Percentiles rank a stretch among this genome's conserved stretches.
phyloP scores from a whole-genome alignment of 805 yeast genomes.

The Sungouiella blattae region DNA sequence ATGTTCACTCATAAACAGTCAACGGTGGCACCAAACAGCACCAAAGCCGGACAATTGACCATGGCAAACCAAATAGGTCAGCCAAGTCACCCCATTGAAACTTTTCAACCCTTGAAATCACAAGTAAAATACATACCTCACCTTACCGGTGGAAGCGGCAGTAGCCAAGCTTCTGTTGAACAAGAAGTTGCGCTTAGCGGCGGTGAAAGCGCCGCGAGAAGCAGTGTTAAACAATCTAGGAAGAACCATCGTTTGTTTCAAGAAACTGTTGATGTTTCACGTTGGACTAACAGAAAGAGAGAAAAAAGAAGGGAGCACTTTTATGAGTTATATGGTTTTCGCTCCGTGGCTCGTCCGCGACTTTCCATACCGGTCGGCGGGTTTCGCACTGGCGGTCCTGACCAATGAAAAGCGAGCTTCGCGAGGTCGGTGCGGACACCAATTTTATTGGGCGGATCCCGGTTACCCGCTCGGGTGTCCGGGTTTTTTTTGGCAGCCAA shows the following conservation, averaged over 20 bases:
- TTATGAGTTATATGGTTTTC: slow-evolving; percentile 16
- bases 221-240: slow-evolving; percentile 50
- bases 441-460: slow-evolving; percentile 22
- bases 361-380: slow-evolving; percentile 20
- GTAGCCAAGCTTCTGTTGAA: slow-evolving; percentile 76
- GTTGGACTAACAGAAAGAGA: slow-evolving; percentile 11
- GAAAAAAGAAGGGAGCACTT: slow-evolving; percentile 11
- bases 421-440: slow-evolving; percentile 19
- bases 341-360: slow-evolving; percentile 16
- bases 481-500: too few relatives aligned
- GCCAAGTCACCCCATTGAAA: not conserved
- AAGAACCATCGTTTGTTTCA: slow-evolving; percentile 47
- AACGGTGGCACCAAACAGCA: not conserved
- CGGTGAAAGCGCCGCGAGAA: slow-evolving; percentile 84
- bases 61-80: too few relatives aligned
- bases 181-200: slow-evolving; percentile 78
- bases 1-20: not conserved
- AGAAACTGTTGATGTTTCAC: slow-evolving; percentile 19
- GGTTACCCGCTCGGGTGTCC: slow-evolving; percentile 22
- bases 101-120: not conserved
- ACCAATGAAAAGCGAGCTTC: slow-evolving; percentile 23
- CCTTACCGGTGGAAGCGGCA: slow-evolving; percentile 74
- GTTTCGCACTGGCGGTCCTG: slow-evolving; percentile 8
- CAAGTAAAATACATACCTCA: slow-evolving; percentile 66
- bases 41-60: not conserved